Evolutionary conservation across 2,329 filamentous ascomycete genomes (phyloP).

Genomic region (Fusarium sterilihyphosum): DNA sequence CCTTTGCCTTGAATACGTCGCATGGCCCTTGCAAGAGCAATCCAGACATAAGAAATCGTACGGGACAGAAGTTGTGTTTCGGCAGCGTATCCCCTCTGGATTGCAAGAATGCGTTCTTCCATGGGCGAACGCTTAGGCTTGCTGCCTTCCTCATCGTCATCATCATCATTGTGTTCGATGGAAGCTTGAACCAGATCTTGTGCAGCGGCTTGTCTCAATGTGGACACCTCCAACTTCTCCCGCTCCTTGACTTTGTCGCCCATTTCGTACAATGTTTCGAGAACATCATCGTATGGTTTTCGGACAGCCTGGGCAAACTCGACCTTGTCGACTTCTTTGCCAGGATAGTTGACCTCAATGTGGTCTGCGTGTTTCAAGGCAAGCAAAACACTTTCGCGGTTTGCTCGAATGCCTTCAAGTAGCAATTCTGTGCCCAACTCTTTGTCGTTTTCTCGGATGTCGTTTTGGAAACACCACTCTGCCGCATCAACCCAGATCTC

Average conservation of each 20-base stretch:
- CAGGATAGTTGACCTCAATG: constrained; percentile 80
- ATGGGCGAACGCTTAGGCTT: constrained; percentile 63
- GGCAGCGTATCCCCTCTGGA: constrained; percentile 73
- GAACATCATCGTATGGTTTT: constrained; percentile 82
- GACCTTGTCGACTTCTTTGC: constrained; percentile 80
- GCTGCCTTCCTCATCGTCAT: constrained; percentile 56
- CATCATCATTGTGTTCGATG: constrained; percentile 60
- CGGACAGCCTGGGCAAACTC: constrained; percentile 82
- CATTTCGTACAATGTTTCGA: constrained; percentile 89
- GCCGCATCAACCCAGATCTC: constrained; percentile 96
- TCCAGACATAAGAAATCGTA: constrained; percentile 93
- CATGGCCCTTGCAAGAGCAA: constrained; percentile 92
- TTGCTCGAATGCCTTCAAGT: constrained; percentile 83
- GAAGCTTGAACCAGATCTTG: constrained; percentile 51
- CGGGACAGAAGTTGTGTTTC: constrained; percentile 82
- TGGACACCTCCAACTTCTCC: constrained; percentile 67
- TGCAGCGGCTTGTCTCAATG: constrained; percentile 63
- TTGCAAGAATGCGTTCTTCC: constrained; percentile 70
- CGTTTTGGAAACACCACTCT: constrained; percentile 89
- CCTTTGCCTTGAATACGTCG: constrained; percentile 91
- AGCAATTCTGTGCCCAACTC: constrained; percentile 78
- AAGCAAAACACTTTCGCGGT: constrained; percentile 91
- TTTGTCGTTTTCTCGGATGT: constrained; percentile 69
- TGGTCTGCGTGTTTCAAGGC: constrained; percentile 91
- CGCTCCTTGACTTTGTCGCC: constrained; percentile 76